Percentiles rank a stretch among this genome's conserved stretches.
phyloP scores from a whole-genome alignment of 1,139 yeast genomes.

The Tardiomyces blankii region DNA sequence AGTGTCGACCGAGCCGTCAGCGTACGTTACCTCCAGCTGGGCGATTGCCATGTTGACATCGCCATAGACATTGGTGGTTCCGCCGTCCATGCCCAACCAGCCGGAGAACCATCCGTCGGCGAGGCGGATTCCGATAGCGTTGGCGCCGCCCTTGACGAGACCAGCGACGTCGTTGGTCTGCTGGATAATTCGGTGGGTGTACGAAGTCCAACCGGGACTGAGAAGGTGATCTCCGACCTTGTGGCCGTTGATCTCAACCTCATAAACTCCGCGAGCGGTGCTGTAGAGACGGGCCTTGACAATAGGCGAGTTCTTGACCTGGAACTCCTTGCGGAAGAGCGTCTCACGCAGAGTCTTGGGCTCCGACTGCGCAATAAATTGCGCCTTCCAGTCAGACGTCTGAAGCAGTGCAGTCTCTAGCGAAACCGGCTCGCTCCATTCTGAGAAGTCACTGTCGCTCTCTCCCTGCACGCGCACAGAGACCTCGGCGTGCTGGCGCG shows the following conservation, averaged over 20 bases:
- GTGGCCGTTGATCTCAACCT: slow-evolving; percentile 13
- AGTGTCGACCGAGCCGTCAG: slow-evolving; percentile 7
- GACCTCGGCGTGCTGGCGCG: slow-evolving; percentile 5
- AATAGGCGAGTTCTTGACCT: not conserved
- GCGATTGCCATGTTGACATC: slow-evolving; percentile 11
- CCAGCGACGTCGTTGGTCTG: slow-evolving; percentile 10
- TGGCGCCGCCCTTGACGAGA: slow-evolving; percentile 5
- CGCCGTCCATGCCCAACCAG: slow-evolving; percentile 15
- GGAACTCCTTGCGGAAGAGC: slow-evolving; percentile 4
- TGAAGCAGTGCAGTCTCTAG: slow-evolving; percentile 5
- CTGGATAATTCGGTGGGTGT: slow-evolving; percentile 11
- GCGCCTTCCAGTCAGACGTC: slow-evolving; percentile 3
- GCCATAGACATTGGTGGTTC: slow-evolving; percentile 14
- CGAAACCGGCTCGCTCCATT: slow-evolving; percentile 4
- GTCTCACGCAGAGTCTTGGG: slow-evolving; percentile 3
- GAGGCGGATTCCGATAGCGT: slow-evolving; percentile 14
- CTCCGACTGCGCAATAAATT: slow-evolving; percentile 4
- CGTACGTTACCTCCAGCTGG: slow-evolving; percentile 11
- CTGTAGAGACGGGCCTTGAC: slow-evolving; percentile 10
- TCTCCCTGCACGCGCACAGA: slow-evolving; percentile 6
- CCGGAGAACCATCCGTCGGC: slow-evolving; percentile 19
- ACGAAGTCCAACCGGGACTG: slow-evolving; percentile 17
- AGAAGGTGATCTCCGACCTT: slow-evolving; percentile 11
- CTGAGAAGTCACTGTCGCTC: slow-evolving; percentile 3
- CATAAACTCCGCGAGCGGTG: slow-evolving; percentile 15